Conservation (phyloP, 2,329 filamentous ascomycete genomes). For the Epicoccum nigrum region DNA sequence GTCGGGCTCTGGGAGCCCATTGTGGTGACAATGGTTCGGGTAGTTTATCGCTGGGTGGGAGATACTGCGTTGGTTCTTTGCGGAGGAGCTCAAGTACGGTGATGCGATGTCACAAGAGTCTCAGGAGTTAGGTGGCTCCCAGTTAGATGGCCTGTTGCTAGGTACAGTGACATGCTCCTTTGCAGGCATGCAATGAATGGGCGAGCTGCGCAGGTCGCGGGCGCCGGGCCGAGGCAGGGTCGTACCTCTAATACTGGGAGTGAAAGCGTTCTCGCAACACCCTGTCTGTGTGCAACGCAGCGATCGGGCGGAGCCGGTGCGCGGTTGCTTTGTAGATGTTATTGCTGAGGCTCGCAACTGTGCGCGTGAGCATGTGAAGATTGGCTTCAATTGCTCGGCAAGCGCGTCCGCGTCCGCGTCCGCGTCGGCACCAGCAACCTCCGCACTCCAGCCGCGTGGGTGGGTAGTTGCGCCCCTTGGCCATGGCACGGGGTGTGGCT, state of each 20-base stretch:
- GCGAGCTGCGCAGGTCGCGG: background rate
- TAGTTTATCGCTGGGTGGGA: background rate
- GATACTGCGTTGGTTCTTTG: background rate
- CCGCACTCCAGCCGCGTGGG: constrained; percentile 1
- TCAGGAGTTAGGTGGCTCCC: constrained; percentile 4
- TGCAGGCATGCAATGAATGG: constrained; percentile 9
- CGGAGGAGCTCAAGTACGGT: background rate
- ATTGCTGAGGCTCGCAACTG: background rate
- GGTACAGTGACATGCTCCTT: constrained; percentile 16
- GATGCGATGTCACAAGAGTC: background rate
- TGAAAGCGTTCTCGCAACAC: background rate
- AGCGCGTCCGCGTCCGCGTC: background rate
- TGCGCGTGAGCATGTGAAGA: constrained; percentile 14
- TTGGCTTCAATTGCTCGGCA: background rate
- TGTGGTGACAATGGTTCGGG: constrained; percentile 11
- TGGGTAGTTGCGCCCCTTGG: background rate
- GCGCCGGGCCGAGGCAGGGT: background rate
- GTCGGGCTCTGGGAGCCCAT: constrained; percentile 40
- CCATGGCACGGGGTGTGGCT: background rate
- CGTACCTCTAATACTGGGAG: background rate
- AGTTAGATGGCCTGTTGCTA: background rate
- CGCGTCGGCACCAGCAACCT: constrained; percentile 6
- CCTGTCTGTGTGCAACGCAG: background rate
- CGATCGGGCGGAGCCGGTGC: background rate
- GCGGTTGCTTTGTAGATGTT: background rate